These are phyloP conservation scores for Gaeumannomyces tritici DNA, from an alignment of 2,329 filamentous ascomycete species.

Conservation along the genomic window DNA sequence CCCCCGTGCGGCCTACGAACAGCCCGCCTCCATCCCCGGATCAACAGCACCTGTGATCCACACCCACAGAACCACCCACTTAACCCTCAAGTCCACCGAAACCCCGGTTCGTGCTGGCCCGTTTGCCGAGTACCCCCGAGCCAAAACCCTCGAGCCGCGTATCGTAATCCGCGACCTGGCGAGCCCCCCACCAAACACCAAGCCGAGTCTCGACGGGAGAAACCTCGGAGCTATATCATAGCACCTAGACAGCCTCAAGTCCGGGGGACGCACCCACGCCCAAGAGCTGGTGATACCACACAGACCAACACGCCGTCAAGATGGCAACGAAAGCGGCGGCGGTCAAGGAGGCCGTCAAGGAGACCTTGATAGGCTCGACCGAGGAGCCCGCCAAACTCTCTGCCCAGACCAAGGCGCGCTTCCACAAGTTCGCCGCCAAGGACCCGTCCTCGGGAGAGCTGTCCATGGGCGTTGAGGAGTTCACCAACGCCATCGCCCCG, in stretches of 20 bases:
- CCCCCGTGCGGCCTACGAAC: not conserved
- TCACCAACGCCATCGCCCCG: constrained; percentile 84
- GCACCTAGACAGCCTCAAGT: not conserved
- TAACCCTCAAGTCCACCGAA: not conserved
- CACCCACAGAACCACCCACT: not conserved
- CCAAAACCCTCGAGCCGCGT: not conserved
- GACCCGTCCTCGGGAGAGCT: constrained; percentile 68
- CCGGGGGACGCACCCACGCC: not conserved
- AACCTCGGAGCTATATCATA: not conserved
- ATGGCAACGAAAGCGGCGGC: constrained; percentile 30
- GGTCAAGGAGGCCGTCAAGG: constrained; percentile 67
- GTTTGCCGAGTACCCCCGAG: not conserved
- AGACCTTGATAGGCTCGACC: constrained; percentile 58
- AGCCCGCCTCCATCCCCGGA: not conserved
- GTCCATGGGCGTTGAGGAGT: constrained; percentile 76
- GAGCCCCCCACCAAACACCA: not conserved
- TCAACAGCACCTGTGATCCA: not conserved
- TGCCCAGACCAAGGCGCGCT: constrained; percentile 64
- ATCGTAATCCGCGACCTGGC: not conserved
- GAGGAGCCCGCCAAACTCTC: constrained; percentile 54
- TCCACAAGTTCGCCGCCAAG: constrained; percentile 65
- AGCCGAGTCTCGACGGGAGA: not conserved
- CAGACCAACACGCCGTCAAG: constrained; percentile 1
- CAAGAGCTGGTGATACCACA: not conserved
- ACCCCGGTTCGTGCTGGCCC: not conserved